Percentiles rank a stretch among this genome's conserved stretches.
Conservation (phyloP, 371 early-diverging fungal species). For the Zopfochytrium polystomum region DNA sequence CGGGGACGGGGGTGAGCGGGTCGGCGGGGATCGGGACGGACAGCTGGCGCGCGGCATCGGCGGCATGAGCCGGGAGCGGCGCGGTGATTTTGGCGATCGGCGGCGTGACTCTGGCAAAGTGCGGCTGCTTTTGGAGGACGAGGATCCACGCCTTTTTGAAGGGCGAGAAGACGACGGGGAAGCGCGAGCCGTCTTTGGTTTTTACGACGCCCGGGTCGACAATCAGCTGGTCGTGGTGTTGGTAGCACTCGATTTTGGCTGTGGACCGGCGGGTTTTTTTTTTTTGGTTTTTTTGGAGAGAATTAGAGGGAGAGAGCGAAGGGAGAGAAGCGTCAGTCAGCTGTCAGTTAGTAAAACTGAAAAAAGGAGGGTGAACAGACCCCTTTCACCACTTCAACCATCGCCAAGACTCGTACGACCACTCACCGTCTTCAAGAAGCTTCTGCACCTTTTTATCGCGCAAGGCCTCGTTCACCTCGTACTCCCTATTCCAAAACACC, state of each 20-base stretch:
- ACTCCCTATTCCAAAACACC: conserved; percentile 48
- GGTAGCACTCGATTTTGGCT: conserved; percentile 1
- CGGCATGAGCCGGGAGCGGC: neutral
- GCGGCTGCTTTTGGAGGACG: conserved; percentile 11
- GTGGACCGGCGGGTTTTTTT: too few relatives aligned
- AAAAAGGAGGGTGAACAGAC: too few relatives aligned
- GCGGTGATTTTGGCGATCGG: neutral
- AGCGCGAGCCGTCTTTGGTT: conserved; percentile 35
- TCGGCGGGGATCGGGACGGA: neutral
- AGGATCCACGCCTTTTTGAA: conserved; percentile 38
- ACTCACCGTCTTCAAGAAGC: conserved; percentile 9
- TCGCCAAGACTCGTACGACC: too few relatives aligned
- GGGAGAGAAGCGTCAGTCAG: too few relatives aligned
- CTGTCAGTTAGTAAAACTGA: too few relatives aligned
- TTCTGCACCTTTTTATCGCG: conserved; percentile 35
- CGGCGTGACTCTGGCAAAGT: neutral
- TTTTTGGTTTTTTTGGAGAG: too few relatives aligned
- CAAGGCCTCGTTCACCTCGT: conserved; percentile 45
- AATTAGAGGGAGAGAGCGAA: too few relatives aligned
- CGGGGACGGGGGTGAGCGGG: conserved; percentile 2
- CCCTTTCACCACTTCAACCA: too few relatives aligned
- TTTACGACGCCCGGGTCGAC: conserved; percentile 46
- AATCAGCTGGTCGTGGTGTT: conserved; percentile 55
- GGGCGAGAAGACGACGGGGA: conserved; percentile 47
- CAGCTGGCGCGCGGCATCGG: neutral